A percentile compares a stretch with the other conserved stretches of the same genome.
These are phyloP conservation scores for Peronosclerospora sorghi DNA, from an alignment of 352 stramenopile genomes.

Conservation along the genomic window DNA sequence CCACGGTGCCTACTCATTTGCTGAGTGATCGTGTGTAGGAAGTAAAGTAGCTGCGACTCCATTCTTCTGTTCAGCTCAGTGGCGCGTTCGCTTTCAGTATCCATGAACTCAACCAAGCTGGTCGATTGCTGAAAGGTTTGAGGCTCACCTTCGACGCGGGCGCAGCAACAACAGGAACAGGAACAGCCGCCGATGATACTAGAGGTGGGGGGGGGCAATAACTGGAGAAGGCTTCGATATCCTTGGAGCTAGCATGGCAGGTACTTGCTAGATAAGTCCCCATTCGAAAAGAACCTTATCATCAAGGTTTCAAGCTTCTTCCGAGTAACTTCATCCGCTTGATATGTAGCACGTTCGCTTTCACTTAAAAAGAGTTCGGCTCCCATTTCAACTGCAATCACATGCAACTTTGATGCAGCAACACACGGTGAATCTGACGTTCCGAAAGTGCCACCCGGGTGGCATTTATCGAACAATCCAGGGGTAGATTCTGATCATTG, in stretches of 20 bases:
- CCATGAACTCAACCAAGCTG: slow-evolving; percentile 12
- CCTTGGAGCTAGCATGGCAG: background rate
- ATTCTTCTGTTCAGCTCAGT: slow-evolving; percentile 14
- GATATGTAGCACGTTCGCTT: slow-evolving; percentile 9
- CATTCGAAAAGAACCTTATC: slow-evolving; percentile 2
- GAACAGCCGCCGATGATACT: background rate
- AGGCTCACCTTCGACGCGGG: background rate
- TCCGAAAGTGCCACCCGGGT: slow-evolving; percentile 27
- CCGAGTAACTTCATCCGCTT: slow-evolving; percentile 10
- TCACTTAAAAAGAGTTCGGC: slow-evolving; percentile 7
- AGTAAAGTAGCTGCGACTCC: slow-evolving; percentile 24
- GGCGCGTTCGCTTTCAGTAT: slow-evolving; percentile 8
- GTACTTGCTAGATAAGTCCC: slow-evolving; percentile 5
- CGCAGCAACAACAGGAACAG: background rate
- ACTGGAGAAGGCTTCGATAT: background rate
- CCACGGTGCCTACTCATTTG: slow-evolving; percentile 25
- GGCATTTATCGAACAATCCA: slow-evolving; percentile 52
- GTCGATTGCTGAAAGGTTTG: slow-evolving; percentile 3
- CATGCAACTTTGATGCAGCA: slow-evolving; percentile 35
- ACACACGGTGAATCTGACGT: slow-evolving; percentile 27
- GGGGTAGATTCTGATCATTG: slow-evolving; percentile 22
- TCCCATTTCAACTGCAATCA: slow-evolving; percentile 16
- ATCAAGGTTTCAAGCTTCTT: slow-evolving; percentile 16
- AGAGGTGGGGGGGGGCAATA: no score
- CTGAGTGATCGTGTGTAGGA: slow-evolving; percentile 16